Conservation (phyloP, 2,329 filamentous ascomycete genomes). For the Penicillium nordicum region DNA sequence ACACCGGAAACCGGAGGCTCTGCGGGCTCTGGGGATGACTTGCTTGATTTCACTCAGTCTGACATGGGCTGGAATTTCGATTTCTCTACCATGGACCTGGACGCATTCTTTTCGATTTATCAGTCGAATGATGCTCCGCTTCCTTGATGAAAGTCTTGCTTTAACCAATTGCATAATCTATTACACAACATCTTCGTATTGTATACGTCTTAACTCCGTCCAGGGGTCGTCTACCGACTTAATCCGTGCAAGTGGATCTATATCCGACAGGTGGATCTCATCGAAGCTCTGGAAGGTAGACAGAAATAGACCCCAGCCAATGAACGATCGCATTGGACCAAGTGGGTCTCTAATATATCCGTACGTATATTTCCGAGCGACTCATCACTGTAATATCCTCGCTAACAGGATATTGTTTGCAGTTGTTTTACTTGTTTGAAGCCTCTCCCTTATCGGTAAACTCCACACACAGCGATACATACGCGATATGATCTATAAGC, state of each 20-base stretch:
- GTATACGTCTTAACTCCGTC: neutral
- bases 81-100: constrained; percentile 41
- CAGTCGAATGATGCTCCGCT: constrained; percentile 19
- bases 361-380: neutral
- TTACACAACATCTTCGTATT: neutral
- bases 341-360: neutral
- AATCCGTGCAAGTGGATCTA: neutral
- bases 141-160: neutral
- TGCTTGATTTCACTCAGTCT: constrained; percentile 36
- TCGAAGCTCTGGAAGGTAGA: neutral
- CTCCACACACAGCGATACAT: neutral
- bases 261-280: neutral
- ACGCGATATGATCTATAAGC: neutral
- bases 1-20: constrained; percentile 23
- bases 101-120: constrained; percentile 38
- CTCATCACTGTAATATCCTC: neutral
- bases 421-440: neutral
- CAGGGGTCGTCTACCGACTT: neutral
- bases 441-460: neutral
- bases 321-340: neutral
- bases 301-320: neutral
- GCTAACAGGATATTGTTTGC: neutral
- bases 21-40: constrained; percentile 29
- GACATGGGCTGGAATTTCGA: constrained; percentile 42
- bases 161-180: neutral